Evolutionary conservation across 1,284 basidiomycete species (phyloP), one percentile per base, ranked within the genome.

Genomic region (Trametes polyzona): DNA sequence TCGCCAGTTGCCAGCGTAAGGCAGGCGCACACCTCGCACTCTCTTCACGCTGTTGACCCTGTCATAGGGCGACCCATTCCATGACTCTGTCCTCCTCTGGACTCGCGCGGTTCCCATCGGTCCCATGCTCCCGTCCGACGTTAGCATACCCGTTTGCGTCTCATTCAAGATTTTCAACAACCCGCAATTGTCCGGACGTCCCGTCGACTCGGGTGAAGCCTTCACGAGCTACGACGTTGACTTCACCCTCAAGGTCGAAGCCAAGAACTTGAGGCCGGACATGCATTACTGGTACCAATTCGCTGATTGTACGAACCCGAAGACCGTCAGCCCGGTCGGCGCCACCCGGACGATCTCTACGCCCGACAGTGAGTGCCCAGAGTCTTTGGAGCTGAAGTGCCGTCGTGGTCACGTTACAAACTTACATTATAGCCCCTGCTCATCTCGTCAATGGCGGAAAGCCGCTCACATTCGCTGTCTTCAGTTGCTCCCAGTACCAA

Each of bases 141-240:
- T 82, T 58, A 80, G 78, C 62, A 78, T 84, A 16, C 85, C 85
- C 7, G 76, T 82, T 56, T 87, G 86, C 67, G 76, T 87, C 35
- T 74, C 78, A 1, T 86, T 78, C 74, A 77, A 79, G 65, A 68
- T 84, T 32, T 78, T 72, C 47, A 67, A 72, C 29, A 75, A 73
- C 35, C 42, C 71, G 2, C 66, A 70, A 24, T 64, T 82, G 9
- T 65, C 72, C 17, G 80, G 79, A 7, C 66, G 64, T 26, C 69
- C 78, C 0, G 67, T 80, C 42, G 75, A 81, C 57, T 74, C 76
- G 23, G 83, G 80, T 19, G 71, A 82, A 51, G 83, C 80, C 0
- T 84, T 83, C 70, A 85, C 84, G 3, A 82, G 78, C 51, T 82
- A 81, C 59, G 86, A 88, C 61, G 83, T 88, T 37, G 85, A 86